Conservation (phyloP, 371 early-diverging fungal species). For the Funneliformis caledonium region DNA sequence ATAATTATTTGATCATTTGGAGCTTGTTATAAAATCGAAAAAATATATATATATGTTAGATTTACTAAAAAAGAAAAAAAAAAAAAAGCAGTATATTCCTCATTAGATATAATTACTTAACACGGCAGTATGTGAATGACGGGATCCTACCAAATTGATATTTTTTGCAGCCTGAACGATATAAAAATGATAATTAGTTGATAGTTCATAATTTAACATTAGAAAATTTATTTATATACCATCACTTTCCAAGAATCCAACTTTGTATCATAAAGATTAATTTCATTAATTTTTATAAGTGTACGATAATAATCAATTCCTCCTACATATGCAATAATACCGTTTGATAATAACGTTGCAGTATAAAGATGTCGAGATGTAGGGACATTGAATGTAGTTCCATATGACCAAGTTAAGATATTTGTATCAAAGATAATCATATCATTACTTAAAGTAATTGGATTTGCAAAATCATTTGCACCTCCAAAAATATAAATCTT, state of each 20-base stretch:
- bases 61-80: not conserved
- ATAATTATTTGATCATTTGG: too few relatives aligned
- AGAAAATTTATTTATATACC: too few relatives aligned
- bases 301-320: too few relatives aligned
- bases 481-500: slow-evolving; percentile 9
- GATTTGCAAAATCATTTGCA: not conserved
- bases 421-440: slow-evolving; percentile 11
- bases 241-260: too few relatives aligned
- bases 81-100: not conserved
- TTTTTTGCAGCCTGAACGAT: not conserved
- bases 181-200: not conserved
- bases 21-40: too few relatives aligned
- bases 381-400: not conserved
- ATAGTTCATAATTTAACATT: not conserved
- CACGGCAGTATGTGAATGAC: not conserved
- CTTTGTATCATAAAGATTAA: too few relatives aligned
- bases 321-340: not conserved
- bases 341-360: not conserved
- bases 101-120: not conserved
- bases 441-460: not conserved
- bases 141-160: not conserved
- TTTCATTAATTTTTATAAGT: too few relatives aligned
- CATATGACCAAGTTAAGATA: not conserved
- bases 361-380: not conserved
- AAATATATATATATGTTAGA: too few relatives aligned